phyloP scores from a whole-genome alignment of 2,329 filamentous ascomycete genomes.

The Annulohypoxylon truncatum region DNA sequence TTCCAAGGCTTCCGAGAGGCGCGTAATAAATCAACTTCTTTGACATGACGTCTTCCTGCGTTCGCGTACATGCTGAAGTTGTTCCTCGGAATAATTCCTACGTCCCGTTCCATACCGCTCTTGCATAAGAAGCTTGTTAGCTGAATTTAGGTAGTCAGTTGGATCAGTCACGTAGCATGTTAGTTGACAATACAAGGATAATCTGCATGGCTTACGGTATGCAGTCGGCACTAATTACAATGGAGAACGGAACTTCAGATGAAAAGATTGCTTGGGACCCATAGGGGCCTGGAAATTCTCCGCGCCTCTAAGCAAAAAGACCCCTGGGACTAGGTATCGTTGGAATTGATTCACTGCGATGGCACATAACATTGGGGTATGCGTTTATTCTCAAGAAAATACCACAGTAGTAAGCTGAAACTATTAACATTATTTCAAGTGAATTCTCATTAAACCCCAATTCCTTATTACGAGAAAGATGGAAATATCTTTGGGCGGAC shows the following conservation, averaged over 20 bases:
- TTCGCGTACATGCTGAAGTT: conserved; percentile 17
- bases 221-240: conserved; percentile 19
- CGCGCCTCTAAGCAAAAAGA: conserved; percentile 13
- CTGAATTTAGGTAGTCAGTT: conserved; percentile 13
- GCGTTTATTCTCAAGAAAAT: background rate
- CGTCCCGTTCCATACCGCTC: conserved; percentile 27
- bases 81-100: conserved; percentile 15
- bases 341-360: background rate
- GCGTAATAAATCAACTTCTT: background rate
- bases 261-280: conserved; percentile 1
- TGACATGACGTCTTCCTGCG: conserved; percentile 22
- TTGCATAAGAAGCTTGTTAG: conserved; percentile 19
- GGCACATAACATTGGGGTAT: background rate
- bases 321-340: conserved; percentile 1
- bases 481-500: background rate
- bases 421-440: background rate
- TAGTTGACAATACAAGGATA: background rate
- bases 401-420: background rate
- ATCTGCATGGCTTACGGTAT: conserved; percentile 9
- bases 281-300: conserved; percentile 12
- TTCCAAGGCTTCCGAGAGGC: conserved; percentile 10
- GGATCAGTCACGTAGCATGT: conserved; percentile 1
- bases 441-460: background rate
- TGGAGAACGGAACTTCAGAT: conserved; percentile 25
- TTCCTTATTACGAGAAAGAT: background rate